Conservation (phyloP, 2,329 filamentous ascomycete genomes). For the Cordyceps farinosa region DNA sequence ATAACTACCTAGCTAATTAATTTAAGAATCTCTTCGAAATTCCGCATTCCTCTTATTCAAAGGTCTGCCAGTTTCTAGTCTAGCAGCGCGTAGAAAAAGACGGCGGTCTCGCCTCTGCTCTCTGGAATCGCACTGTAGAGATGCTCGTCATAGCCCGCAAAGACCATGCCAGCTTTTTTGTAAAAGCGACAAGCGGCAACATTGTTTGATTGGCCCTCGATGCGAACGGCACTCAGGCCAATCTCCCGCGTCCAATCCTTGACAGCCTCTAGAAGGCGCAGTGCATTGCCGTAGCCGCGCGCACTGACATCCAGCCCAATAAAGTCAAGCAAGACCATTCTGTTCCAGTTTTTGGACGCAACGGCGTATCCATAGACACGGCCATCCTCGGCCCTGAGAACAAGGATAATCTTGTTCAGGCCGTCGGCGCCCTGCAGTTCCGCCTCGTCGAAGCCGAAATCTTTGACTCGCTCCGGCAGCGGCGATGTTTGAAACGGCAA, state of each 20-base stretch:
- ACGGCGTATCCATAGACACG: slow-evolving; percentile 18
- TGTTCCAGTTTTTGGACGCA: slow-evolving; percentile 22
- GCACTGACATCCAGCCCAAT: slow-evolving; percentile 20
- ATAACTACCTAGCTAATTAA: background rate
- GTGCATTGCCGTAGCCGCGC: slow-evolving; percentile 19
- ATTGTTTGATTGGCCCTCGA: slow-evolving; percentile 22
- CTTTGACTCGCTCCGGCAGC: slow-evolving; percentile 4
- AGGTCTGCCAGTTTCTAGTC: background rate
- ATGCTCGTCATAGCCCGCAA: slow-evolving; percentile 22
- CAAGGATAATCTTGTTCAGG: slow-evolving; percentile 8
- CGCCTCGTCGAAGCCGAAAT: slow-evolving; percentile 16
- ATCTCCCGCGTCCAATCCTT: slow-evolving; percentile 20
- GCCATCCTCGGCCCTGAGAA: slow-evolving; percentile 1
- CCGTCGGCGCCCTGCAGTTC: slow-evolving; percentile 10
- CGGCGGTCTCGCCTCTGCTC: slow-evolving; percentile 18
- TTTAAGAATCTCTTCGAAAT: background rate
- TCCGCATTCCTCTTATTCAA: background rate
- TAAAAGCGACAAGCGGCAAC: slow-evolving; percentile 21
- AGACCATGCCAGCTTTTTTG: slow-evolving; percentile 20
- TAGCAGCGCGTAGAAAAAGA: slow-evolving; percentile 22
- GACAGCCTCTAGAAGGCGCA: slow-evolving; percentile 18
- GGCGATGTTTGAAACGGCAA: slow-evolving; percentile 12
- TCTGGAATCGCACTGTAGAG: slow-evolving; percentile 19
- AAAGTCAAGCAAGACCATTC: slow-evolving; percentile 20
- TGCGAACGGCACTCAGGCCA: slow-evolving; percentile 17